Percentiles rank a stretch among this genome's conserved stretches.
phyloP scores from a whole-genome alignment of 1,284 basidiomycete species.

The Irpex sp. region DNA sequence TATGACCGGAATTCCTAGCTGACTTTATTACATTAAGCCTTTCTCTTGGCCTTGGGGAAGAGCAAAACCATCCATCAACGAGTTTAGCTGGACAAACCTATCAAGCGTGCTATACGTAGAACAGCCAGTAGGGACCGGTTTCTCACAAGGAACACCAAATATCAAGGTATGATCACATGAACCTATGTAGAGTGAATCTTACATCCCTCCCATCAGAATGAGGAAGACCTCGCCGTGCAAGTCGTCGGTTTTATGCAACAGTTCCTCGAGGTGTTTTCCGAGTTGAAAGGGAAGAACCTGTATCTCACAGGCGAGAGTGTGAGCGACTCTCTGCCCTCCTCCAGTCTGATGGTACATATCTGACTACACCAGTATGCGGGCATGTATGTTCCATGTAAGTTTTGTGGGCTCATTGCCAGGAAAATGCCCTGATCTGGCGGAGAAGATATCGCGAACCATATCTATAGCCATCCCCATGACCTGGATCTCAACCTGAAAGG shows the following conservation, averaged over 20 bases:
- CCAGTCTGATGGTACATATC: no score
- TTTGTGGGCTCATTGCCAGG: background rate
- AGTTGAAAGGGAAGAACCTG: constrained; percentile 67
- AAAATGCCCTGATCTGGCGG: background rate
- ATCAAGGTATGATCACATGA: constrained; percentile 39
- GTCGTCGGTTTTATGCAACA: constrained; percentile 70
- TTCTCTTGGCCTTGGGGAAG: constrained; percentile 66
- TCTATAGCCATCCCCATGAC: constrained; percentile 52
- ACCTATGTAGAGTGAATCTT: background rate
- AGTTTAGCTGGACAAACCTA: constrained; percentile 79
- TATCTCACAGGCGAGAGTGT: constrained; percentile 73
- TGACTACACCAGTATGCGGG: constrained; percentile 45
- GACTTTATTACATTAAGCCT: constrained; percentile 39
- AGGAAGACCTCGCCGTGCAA: constrained; percentile 62
- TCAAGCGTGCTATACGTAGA: constrained; percentile 81
- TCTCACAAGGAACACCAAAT: constrained; percentile 69
- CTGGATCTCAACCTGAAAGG: constrained; percentile 62
- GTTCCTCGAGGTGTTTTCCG: constrained; percentile 69
- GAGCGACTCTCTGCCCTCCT: constrained; percentile 22
- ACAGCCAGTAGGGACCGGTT: constrained; percentile 83
- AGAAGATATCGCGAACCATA: constrained; percentile 70
- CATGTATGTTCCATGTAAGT: constrained; percentile 56
- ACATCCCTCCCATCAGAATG: constrained; percentile 40
- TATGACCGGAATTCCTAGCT: background rate
- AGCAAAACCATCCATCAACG: constrained; percentile 62